Evolutionary conservation across 2,329 filamentous ascomycete genomes (phyloP).

Genomic region (Cercospora zeae-maydis): DNA sequence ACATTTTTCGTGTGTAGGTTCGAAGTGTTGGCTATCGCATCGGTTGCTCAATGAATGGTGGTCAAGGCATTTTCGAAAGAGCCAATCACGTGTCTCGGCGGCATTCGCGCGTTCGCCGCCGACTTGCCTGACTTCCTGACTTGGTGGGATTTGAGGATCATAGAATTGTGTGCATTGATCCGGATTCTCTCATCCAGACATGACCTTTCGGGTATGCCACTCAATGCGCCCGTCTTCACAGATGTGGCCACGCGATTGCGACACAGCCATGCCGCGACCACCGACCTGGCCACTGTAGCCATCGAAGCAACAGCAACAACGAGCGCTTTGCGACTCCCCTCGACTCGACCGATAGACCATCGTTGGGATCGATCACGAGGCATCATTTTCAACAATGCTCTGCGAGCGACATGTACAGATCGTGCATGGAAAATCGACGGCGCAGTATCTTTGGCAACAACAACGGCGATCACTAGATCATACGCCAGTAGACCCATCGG

Average conservation of each 20-base stretch:
- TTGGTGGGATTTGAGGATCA: not conserved
- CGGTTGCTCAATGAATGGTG: not conserved
- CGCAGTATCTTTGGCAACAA: not conserved
- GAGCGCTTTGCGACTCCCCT: conserved; percentile 21
- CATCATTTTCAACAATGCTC: conserved; percentile 23
- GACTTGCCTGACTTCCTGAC: not conserved
- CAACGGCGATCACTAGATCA: conserved; percentile 2
- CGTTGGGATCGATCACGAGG: conserved; percentile 33
- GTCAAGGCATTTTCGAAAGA: not conserved
- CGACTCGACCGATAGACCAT: conserved; percentile 28
- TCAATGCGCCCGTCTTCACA: conserved; percentile 16
- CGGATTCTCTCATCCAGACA: not conserved
- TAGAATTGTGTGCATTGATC: not conserved
- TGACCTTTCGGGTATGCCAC: conserved; percentile 17
- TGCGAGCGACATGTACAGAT: conserved; percentile 4
- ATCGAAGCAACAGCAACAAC: not conserved
- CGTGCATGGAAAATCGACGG: not conserved
- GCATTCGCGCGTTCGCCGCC: conserved; percentile 2
- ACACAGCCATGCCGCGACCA: conserved; percentile 3
- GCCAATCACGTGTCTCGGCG: not conserved
- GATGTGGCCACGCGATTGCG: conserved; percentile 20
- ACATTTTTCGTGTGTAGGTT: conserved; percentile 21
- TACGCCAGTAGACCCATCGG: conserved; percentile 2
- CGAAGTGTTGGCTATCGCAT: not conserved
- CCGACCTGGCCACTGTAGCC: conserved; percentile 9